A percentile compares a stretch with the other conserved stretches of the same genome.
Evolutionary conservation across 306 rosid genomes (phyloP).

Genomic region (Medicago lupulina): DNA sequence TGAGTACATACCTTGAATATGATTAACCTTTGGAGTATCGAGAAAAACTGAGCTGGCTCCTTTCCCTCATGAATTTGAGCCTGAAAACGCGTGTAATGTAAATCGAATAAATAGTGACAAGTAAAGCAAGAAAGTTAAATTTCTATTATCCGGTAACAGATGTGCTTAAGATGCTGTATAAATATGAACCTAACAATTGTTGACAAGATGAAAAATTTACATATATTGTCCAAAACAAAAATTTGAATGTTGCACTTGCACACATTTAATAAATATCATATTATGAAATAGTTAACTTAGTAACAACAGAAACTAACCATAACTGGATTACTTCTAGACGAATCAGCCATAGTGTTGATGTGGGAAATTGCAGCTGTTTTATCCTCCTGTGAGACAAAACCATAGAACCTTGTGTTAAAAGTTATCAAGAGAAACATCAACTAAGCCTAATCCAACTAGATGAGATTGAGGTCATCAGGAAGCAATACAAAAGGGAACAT

Average conservation of each 20-base stretch:
- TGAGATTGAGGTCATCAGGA: conserved; percentile 21
- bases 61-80: conserved; percentile 75
- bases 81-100: conserved; percentile 53
- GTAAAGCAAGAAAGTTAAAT: conserved; percentile 20
- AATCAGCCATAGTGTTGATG: conserved; percentile 60
- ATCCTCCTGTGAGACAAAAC: conserved; percentile 69
- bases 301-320: conserved; percentile 62
- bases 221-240: conserved; percentile 30
- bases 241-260: neutral
- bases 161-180: conserved; percentile 25
- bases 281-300: conserved; percentile 31
- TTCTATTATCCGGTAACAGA: neutral
- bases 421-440: conserved; percentile 17
- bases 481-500: conserved; percentile 23
- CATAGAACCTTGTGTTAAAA: conserved; percentile 11
- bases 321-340: conserved; percentile 62
- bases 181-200: conserved; percentile 18
- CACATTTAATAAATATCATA: conserved; percentile 23
- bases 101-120: conserved; percentile 31
- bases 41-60: conserved; percentile 90
- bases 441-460: conserved; percentile 15
- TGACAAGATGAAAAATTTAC: conserved; percentile 1
- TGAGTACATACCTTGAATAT: conserved; percentile 67
- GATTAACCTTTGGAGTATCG: conserved; percentile 69
- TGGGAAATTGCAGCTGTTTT: conserved; percentile 65